Base-by-base conservation (phyloP, 768 basidiomycete species). In the Podaxis mareebaensis region DNA sequence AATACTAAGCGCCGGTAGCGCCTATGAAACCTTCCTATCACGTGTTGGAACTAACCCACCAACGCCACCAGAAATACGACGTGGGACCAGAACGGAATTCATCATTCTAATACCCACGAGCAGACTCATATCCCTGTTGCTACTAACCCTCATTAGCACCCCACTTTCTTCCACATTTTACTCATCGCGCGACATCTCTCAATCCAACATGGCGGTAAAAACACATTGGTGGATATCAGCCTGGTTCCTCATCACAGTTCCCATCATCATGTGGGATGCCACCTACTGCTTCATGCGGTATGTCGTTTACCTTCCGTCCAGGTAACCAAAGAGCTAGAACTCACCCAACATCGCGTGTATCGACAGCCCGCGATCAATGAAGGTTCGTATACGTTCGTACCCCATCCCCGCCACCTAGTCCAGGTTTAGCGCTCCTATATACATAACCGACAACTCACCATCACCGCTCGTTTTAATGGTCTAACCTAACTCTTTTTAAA, bases 241-340 rank as follows among this genome's bases (percentile, higher is more conserved):
- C 22, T 90, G 91, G 91, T 91, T 92, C 69, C 67, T 90, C 3
- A 53, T 92, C 26, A 83, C 85, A 8, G 77, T 78, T 5, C 86
- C 87, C 1, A 75, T 94, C 63, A 82, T 93, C 63, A 65, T 84
- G 59, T 95, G 92, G 93, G 92, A 95, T 80, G 90, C 77, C 0
- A 78, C 80, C n/a, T 95, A 91, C 72, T 92, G 91, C 69, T 86
- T 93, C 63, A 82, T 90, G 81, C 82, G 92, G 92, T 91, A 65
- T 64, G 84, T 71, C 8, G 26, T 24, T 24, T 5, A 24, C 22
- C 12, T 22, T 12, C 12, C 11, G 1, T 51, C 13, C 22, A 51
- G 49, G 33, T 0, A 24, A 5, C 4, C 12, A 24, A 28, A 26
- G 11, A 24, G 24, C 11, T 51, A 51, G 49, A 28, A 51, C 24